These are phyloP conservation scores for Saccharomycopsis phalli DNA, from an alignment of 1,139 yeast species.

Conservation along the genomic window DNA sequence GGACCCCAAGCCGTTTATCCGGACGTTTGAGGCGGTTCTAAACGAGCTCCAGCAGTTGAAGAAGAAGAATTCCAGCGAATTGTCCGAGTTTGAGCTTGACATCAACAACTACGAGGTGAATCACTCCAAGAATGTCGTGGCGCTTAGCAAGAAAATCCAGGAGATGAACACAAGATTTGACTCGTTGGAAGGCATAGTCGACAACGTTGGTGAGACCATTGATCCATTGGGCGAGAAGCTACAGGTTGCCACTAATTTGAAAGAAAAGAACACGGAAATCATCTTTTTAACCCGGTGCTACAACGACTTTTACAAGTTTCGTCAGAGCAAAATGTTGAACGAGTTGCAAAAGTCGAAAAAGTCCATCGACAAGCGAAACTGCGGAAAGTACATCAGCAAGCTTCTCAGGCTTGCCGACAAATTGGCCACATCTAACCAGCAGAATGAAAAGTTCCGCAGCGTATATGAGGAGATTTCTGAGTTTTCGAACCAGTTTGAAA, in stretches of 20 bases:
- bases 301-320: slow-evolving; percentile 58
- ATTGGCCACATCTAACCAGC: slow-evolving; percentile 5
- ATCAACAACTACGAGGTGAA: slow-evolving; percentile 56
- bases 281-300: slow-evolving; percentile 71
- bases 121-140: slow-evolving; percentile 60
- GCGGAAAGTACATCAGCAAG: slow-evolving; percentile 20
- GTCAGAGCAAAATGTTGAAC: slow-evolving; percentile 55
- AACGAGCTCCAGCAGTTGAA: slow-evolving; percentile 57
- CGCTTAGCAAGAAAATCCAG: slow-evolving; percentile 42
- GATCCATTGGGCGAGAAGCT: slow-evolving; percentile 69
- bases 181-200: slow-evolving; percentile 49
- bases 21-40: slow-evolving; percentile 84
- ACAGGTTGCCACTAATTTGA: slow-evolving; percentile 65
- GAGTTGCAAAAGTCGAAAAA: slow-evolving; percentile 33
- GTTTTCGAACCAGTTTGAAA: slow-evolving; percentile 20
- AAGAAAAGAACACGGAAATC: slow-evolving; percentile 67
- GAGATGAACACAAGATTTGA: slow-evolving; percentile 38
- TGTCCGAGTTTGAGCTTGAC: slow-evolving; percentile 41
- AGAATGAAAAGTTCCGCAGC: slow-evolving; percentile 4
- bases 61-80: slow-evolving; percentile 43
- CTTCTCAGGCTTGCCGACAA: slow-evolving; percentile 15
- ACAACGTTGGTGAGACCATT: slow-evolving; percentile 52
- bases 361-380: slow-evolving; percentile 27
- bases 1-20: slow-evolving; percentile 91
- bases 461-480: slow-evolving; percentile 13